These are phyloP conservation scores for Neurospora africana DNA, from an alignment of 495 filamentous ascomycete genomes.

Conservation along the genomic window DNA sequence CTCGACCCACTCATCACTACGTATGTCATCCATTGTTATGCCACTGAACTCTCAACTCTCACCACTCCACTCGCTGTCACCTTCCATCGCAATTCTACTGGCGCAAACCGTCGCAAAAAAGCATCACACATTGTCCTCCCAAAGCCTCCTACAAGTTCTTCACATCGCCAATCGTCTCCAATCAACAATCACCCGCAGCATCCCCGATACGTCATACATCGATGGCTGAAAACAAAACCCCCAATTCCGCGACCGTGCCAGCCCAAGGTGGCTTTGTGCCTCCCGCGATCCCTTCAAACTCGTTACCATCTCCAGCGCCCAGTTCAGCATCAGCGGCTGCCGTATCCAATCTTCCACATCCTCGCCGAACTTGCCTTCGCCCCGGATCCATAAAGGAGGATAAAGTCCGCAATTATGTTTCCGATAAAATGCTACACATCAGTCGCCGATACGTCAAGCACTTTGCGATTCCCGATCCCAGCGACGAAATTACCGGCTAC, in stretches of 20 bases:
- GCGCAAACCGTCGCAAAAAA: not conserved
- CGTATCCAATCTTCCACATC: conserved; percentile 46
- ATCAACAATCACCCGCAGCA: too few relatives aligned
- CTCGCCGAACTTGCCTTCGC: conserved; percentile 52
- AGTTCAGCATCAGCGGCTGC: conserved; percentile 35
- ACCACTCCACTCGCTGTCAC: not conserved
- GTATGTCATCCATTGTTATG: not conserved
- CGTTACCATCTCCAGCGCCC: conserved; percentile 45
- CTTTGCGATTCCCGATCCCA: conserved; percentile 44
- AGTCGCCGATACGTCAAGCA: conserved; percentile 68
- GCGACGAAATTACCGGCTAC: conserved; percentile 51
- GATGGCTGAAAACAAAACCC: conserved; percentile 25
- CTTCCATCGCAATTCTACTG: not conserved
- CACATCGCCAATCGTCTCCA: not conserved
- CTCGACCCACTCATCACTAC: not conserved
- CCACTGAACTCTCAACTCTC: not conserved
- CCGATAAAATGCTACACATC: conserved; percentile 50
- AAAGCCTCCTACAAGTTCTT: not conserved
- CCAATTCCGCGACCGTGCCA: not conserved
- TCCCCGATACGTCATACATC: not conserved
- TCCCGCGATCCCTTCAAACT: conserved; percentile 7
- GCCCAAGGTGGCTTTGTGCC: conserved; percentile 40
- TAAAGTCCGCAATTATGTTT: conserved; percentile 59
- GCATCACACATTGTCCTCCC: not conserved
- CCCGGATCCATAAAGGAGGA: conserved; percentile 69